Evolutionary conservation across 306 rosid genomes (phyloP).

Genomic region (Vicia villosa): DNA sequence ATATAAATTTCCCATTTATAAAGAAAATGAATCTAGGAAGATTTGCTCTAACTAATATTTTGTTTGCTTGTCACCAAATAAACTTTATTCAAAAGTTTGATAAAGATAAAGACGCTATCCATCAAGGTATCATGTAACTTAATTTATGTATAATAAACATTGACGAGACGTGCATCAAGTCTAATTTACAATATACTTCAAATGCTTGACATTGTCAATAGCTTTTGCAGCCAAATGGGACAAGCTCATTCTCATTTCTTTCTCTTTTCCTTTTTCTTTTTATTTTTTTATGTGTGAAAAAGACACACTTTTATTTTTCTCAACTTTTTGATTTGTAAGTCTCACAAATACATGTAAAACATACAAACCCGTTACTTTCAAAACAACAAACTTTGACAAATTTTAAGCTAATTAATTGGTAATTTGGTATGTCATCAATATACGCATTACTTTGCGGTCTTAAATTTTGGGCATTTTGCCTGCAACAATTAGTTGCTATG

Average conservation of each 20-base stretch:
- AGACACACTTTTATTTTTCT: background rate
- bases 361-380: conserved; percentile 32
- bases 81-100: too few relatives aligned
- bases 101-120: too few relatives aligned
- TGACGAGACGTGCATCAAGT: background rate
- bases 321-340: background rate
- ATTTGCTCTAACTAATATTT: too few relatives aligned
- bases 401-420: conserved; percentile 6
- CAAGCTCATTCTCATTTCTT: conserved; percentile 15
- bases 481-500: conserved; percentile 24
- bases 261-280: background rate
- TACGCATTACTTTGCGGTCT: conserved; percentile 44
- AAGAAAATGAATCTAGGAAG: too few relatives aligned
- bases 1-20: too few relatives aligned
- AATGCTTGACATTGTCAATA: conserved; percentile 7
- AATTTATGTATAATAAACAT: too few relatives aligned
- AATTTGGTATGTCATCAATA: conserved; percentile 10
- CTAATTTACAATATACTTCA: conserved; percentile 21
- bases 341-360: background rate
- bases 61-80: too few relatives aligned
- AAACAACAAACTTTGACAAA: conserved; percentile 38
- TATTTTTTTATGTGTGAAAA: background rate
- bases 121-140: too few relatives aligned
- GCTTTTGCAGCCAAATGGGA: conserved; percentile 38
- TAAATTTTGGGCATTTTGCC: conserved; percentile 10